Percentiles rank a stretch among this genome's conserved stretches.
These are phyloP conservation scores for Theobroma cacao DNA, from an alignment of 345 rosid genomes.

Conservation along the genomic window DNA sequence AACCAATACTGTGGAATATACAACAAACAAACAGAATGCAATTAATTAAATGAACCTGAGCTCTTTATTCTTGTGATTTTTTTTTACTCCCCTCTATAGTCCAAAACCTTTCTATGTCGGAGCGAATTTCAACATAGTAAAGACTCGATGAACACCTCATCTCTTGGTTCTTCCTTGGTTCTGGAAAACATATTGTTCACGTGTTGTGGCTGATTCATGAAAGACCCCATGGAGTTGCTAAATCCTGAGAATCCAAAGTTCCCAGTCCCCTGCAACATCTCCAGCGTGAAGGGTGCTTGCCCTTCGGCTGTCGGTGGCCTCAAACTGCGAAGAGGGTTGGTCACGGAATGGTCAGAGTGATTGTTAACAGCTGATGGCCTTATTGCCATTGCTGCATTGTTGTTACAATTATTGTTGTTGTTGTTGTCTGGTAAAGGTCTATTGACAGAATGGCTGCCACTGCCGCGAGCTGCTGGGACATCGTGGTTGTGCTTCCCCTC, in stretches of 20 bases:
- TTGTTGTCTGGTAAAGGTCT: conserved; percentile 31
- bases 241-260: conserved; percentile 37
- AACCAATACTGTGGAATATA: conserved; percentile 16
- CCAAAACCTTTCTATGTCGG: background rate
- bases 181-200: conserved; percentile 28
- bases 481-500: conserved; percentile 97
- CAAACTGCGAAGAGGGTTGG: conserved; percentile 23
- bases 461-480: conserved; percentile 78
- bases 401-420: conserved; percentile 17
- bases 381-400: conserved; percentile 22
- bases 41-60: conserved; percentile 22
- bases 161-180: conserved; percentile 62
- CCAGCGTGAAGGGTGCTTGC: conserved; percentile 38
- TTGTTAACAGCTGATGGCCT: conserved; percentile 31
- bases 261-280: conserved; percentile 43
- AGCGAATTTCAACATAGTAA: conserved; percentile 33
- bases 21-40: conserved; percentile 31
- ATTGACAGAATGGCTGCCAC: conserved; percentile 40
- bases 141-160: conserved; percentile 50
- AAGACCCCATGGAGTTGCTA: conserved; percentile 40
- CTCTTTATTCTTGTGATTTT: conserved; percentile 12
- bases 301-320: conserved; percentile 30
- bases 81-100: background rate
- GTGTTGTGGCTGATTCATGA: conserved; percentile 31
- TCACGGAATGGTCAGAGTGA: conserved; percentile 19